Evolutionary conservation across 2,329 filamentous ascomycete species (phyloP), one percentile per base, ranked within the genome.

Genomic region (Coleophoma cylindrospora): DNA sequence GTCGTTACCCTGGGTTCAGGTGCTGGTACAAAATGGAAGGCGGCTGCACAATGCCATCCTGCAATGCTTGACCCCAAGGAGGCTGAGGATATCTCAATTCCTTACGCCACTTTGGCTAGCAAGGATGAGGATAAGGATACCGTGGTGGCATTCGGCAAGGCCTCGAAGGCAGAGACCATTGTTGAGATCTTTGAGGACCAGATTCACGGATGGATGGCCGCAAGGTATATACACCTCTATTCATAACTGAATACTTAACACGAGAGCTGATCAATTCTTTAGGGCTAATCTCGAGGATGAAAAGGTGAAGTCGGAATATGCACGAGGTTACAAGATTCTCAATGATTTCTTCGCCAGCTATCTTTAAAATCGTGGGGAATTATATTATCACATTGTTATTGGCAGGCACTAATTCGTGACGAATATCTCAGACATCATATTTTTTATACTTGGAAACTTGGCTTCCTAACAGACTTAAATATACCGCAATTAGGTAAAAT

Each of bases 51-150:
- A 52, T 68, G 66, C 54, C 81, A 85, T 64, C 81, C 82, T 0
- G 81, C 81, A 55, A 83, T 84, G 79, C 76, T 86, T 40, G 81
- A 86, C 54, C 70, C 78, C 19, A 68, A 72, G 36, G 85, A 89
- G 43, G 84, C 83, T 2, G 63, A 72, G 56, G 71, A 69, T 10
- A 74, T 88, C 65, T 79, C 74, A 48, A 72, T 86, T 8, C 86
- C 86, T 1, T 69, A 86, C 38, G 71, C 76, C 48, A 58, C 87
- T 57, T 72, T 89, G 1, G 83, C 86, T 1, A 86, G 83, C 33
- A 77, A 77, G 61, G 85, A 89, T 83, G 88, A 71, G 60, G 62
- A 68, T 3, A 66, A 58, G 0, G 72, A 74, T 0, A 64, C 66
- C 0, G 70, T 78, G 0, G 65, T 70, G 37, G 65, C 67, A 38